Percentiles rank a stretch among this genome's conserved stretches.
Conservation (phyloP, 208 protist genomes). For the Acanthamoeba lenticulata region DNA sequence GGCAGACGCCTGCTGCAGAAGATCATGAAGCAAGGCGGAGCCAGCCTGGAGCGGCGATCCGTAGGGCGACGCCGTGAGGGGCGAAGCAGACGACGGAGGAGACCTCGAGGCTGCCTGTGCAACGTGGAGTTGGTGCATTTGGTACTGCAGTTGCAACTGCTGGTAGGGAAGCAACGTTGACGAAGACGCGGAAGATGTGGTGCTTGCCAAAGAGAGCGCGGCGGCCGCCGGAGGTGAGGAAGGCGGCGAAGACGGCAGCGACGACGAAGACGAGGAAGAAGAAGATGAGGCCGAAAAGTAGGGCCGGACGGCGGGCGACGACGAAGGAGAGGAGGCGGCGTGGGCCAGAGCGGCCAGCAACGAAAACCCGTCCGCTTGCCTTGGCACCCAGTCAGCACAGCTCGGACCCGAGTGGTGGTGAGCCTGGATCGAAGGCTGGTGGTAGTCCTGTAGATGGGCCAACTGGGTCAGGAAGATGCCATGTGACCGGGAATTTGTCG, state of each 20-base stretch:
- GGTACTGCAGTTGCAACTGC: not conserved
- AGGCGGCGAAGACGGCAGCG: not conserved
- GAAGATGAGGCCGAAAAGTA: not conserved
- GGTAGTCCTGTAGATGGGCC: no score
- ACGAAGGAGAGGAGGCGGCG: not conserved
- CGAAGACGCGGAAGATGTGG: not conserved
- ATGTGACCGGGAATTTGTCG: not conserved
- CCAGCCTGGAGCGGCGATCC: not conserved
- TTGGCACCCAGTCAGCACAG: not conserved
- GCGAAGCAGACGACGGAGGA: not conserved
- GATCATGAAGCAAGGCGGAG: not conserved
- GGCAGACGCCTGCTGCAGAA: not conserved
- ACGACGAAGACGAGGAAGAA: not conserved
- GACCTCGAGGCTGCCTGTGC: not conserved
- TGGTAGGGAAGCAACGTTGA: not conserved
- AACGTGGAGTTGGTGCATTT: not conserved
- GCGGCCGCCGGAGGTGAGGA: no score
- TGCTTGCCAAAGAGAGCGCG: no score
- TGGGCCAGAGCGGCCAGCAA: constrained; percentile 23
- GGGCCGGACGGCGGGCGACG: no score
- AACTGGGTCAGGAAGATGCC: no score
- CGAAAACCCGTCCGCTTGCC: not conserved
- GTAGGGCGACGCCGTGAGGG: not conserved
- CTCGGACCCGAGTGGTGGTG: not conserved
- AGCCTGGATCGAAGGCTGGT: no score